These are phyloP conservation scores for Wallacemonas collosoma DNA, from an alignment of 208 protist species.

Conservation along the genomic window DNA sequence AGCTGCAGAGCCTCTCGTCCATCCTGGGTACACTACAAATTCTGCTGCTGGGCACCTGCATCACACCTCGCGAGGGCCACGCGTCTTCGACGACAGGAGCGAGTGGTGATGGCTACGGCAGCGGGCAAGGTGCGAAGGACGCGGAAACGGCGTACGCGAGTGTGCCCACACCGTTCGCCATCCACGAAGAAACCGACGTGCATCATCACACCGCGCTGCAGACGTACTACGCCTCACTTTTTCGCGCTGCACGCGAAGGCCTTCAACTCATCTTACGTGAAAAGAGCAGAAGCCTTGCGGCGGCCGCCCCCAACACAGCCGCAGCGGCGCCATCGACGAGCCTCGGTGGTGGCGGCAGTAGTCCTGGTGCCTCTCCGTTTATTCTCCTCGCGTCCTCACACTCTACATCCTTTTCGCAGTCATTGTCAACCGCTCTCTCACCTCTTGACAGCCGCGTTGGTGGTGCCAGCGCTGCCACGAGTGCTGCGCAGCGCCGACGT, in stretches of 20 bases:
- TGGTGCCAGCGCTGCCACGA: not conserved
- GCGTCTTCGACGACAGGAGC: not conserved
- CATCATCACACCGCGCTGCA: slow-evolving; percentile 9
- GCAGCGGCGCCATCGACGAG: not conserved
- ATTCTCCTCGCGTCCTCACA: slow-evolving; percentile 18
- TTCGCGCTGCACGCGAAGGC: slow-evolving; percentile 27
- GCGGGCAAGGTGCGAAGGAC: not conserved
- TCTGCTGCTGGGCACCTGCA: slow-evolving; percentile 70
- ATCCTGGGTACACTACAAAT: slow-evolving; percentile 72
- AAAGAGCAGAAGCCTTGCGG: not conserved
- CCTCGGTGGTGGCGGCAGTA: not conserved
- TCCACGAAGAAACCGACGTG: slow-evolving; percentile 9
- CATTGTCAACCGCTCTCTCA: not conserved
- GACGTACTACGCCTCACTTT: slow-evolving; percentile 46
- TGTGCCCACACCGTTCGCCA: slow-evolving; percentile 22
- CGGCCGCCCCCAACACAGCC: not conserved
- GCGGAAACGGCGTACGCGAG: slow-evolving; percentile 29
- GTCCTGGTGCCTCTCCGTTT: not conserved
- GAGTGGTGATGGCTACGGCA: not conserved
- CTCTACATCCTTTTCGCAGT: slow-evolving; percentile 4
- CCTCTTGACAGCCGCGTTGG: not conserved
- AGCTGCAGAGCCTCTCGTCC: slow-evolving; percentile 40
- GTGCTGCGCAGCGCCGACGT: not conserved
- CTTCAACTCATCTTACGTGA: slow-evolving; percentile 19
- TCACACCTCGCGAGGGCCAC: slow-evolving; percentile 9